These are phyloP conservation scores for Russula sp. DNA, from an alignment of 768 basidiomycete species.

Conservation along the genomic window DNA sequence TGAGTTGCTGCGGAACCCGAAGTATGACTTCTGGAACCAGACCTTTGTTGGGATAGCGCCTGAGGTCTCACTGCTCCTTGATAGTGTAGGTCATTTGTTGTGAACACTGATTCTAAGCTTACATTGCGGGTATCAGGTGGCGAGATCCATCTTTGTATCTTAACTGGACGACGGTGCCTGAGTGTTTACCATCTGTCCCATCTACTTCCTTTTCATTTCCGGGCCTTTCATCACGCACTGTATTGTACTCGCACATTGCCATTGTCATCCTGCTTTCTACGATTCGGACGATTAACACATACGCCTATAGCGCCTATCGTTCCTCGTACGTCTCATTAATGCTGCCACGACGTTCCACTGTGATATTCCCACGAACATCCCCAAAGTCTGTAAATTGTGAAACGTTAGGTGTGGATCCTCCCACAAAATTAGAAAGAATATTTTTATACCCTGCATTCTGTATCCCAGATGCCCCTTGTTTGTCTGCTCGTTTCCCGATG, in stretches of 20 bases:
- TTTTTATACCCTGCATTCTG: slow-evolving; percentile 65
- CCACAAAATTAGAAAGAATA: slow-evolving; percentile 10
- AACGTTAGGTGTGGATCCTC: slow-evolving; percentile 14
- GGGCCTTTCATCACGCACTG: slow-evolving; percentile 58
- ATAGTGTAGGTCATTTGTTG: slow-evolving; percentile 53
- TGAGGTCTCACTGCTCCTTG: slow-evolving; percentile 78
- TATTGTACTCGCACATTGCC: slow-evolving; percentile 72
- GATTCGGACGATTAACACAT: slow-evolving; percentile 38
- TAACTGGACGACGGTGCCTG: slow-evolving; percentile 33
- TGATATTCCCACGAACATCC: slow-evolving; percentile 33
- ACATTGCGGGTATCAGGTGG: slow-evolving; percentile 45
- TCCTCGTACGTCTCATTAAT: slow-evolving; percentile 27
- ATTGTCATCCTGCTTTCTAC: slow-evolving; percentile 40
- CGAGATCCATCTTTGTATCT: slow-evolving; percentile 69
- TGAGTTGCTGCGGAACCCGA: slow-evolving; percentile 83
- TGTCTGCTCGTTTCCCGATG: slow-evolving; percentile 46
- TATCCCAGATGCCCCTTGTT: slow-evolving; percentile 64
- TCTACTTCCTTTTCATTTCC: slow-evolving; percentile 44
- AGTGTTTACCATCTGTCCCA: slow-evolving; percentile 67
- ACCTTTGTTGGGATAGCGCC: slow-evolving; percentile 80
- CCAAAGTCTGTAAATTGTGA: slow-evolving; percentile 30
- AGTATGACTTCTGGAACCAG: slow-evolving; percentile 89
- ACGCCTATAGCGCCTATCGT: slow-evolving; percentile 33
- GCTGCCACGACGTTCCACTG: slow-evolving; percentile 31
- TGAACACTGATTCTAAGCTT: slow-evolving; percentile 18